These are phyloP conservation scores for Cladochytrium replicatum DNA, from an alignment of 192 early-diverging fungal species.

Conservation along the genomic window DNA sequence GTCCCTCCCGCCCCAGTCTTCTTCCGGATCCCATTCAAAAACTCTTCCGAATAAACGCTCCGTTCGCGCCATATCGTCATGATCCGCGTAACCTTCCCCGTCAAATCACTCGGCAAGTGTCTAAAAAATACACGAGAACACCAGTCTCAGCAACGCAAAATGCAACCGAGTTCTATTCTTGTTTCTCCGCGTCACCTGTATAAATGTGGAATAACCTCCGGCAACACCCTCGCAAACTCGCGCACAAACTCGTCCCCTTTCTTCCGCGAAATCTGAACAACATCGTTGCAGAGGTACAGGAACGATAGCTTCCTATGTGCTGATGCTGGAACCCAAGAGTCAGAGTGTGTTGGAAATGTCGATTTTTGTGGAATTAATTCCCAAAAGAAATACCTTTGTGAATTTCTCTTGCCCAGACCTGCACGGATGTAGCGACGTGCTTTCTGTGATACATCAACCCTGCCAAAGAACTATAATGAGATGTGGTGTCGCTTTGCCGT, in stretches of 20 bases:
- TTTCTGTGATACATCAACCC: conserved; percentile 36
- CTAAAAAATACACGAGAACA: neutral
- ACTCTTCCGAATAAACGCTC: conserved; percentile 14
- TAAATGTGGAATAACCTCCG: conserved; percentile 12
- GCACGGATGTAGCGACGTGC: conserved; percentile 20
- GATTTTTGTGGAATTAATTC: neutral
- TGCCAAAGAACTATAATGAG: conserved; percentile 3
- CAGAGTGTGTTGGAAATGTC: neutral
- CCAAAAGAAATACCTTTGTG: conserved; percentile 16
- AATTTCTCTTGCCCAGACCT: conserved; percentile 26
- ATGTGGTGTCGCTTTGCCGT: neutral
- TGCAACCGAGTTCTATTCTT: neutral
- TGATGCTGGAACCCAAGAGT: conserved; percentile 3
- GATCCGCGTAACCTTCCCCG: conserved; percentile 9
- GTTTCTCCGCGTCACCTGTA: neutral
- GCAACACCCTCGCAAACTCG: conserved; percentile 26
- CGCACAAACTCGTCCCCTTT: conserved; percentile 29
- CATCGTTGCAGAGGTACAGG: conserved; percentile 35
- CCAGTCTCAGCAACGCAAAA: conserved; percentile 3
- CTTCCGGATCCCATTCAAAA: conserved; percentile 11
- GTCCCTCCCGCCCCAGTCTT: too few species aligned
- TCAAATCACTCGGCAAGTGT: conserved; percentile 10
- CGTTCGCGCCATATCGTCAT: conserved; percentile 27
- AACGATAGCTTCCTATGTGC: conserved; percentile 19
- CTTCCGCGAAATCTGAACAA: conserved; percentile 27